Conservation (phyloP, 805 yeast genomes). For the Kodamaea laetipori region DNA sequence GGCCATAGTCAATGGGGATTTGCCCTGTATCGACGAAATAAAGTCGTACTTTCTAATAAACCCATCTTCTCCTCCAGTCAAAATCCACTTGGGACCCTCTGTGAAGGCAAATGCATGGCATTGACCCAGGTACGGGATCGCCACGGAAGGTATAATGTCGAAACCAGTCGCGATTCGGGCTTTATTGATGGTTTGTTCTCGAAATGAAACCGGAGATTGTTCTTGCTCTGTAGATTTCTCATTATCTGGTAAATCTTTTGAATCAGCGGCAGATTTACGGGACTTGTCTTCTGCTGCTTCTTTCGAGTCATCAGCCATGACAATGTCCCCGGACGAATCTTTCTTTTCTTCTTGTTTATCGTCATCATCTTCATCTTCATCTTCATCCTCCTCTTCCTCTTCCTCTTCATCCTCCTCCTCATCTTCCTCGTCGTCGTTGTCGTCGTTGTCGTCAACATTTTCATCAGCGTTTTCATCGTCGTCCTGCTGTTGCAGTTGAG, state of each 20-base stretch:
- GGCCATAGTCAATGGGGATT: conserved; percentile 82
- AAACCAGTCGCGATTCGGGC: conserved; percentile 56
- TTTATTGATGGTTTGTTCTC: conserved; percentile 38
- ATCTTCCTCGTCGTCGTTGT: conserved; percentile 15
- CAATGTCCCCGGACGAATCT: conserved; percentile 22
- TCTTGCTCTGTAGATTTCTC: conserved; percentile 9
- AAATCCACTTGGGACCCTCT: conserved; percentile 80
- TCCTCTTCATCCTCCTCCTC: conserved; percentile 21
- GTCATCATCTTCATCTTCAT: conserved; percentile 17
- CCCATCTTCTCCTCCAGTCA: conserved; percentile 97
- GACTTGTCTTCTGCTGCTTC: conserved; percentile 2
- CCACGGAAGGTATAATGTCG: conserved; percentile 82
- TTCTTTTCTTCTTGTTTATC: conserved; percentile 20
- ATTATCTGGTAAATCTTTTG: conserved; percentile 18
- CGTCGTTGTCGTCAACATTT: conserved; percentile 24
- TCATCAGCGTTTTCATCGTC: conserved; percentile 25
- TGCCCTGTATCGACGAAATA: conserved; percentile 81
- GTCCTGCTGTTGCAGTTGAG: conserved; percentile 20
- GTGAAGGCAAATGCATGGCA: conserved; percentile 79
- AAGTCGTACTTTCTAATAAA: conserved; percentile 88
- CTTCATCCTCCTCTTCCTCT: conserved; percentile 21
- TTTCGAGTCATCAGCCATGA: conserved; percentile 19
- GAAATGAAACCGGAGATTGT: conserved; percentile 16
- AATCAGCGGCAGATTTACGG: conserved; percentile 11
- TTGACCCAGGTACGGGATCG: conserved; percentile 78